Evolutionary conservation across 2,329 filamentous ascomycete genomes (phyloP).

Genomic region (Phaeoacremonium minimum): DNA sequence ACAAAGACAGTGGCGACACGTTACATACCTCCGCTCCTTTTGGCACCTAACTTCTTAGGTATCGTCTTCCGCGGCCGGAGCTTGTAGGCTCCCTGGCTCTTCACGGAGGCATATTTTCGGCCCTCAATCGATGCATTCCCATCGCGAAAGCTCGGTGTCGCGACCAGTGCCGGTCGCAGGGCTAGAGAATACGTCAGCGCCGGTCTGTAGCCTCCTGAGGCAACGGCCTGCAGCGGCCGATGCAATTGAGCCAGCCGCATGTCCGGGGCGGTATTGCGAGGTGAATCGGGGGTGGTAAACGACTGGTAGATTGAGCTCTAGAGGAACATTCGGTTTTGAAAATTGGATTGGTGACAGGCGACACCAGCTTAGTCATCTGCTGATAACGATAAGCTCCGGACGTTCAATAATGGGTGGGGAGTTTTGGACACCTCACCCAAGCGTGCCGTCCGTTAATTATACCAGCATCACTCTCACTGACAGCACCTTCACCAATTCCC

Average conservation of each 20-base stretch:
- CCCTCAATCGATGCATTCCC: slow-evolving; percentile 40
- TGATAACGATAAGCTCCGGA: too few species aligned
- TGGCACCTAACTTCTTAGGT: slow-evolving; percentile 85
- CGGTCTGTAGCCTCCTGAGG: slow-evolving; percentile 17
- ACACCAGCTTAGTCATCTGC: too few species aligned
- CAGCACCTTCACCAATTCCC: too few species aligned
- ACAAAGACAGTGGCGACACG: too few species aligned
- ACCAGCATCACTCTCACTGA: too few species aligned
- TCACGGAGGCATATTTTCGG: slow-evolving; percentile 53
- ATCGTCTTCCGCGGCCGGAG: slow-evolving; percentile 54
- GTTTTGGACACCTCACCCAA: too few species aligned
- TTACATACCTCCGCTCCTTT: slow-evolving; percentile 79
- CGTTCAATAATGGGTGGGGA: too few species aligned
- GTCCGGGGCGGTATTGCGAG: slow-evolving; percentile 11
- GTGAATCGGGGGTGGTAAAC: too few species aligned
- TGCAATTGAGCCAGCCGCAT: slow-evolving; percentile 41
- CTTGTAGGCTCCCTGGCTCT: slow-evolving; percentile 67
- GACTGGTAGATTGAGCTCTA: too few species aligned
- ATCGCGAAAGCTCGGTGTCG: slow-evolving; percentile 27
- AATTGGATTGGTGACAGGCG: too few species aligned
- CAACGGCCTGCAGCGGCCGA: slow-evolving; percentile 33
- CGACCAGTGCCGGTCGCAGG: slow-evolving; percentile 19
- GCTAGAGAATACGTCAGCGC: slow-evolving; percentile 13
- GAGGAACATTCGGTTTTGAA: too few species aligned
- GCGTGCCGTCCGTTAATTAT: too few species aligned